phyloP scores from a whole-genome alignment of 2,329 filamentous ascomycete species.

The Mollisia scopiformis region DNA sequence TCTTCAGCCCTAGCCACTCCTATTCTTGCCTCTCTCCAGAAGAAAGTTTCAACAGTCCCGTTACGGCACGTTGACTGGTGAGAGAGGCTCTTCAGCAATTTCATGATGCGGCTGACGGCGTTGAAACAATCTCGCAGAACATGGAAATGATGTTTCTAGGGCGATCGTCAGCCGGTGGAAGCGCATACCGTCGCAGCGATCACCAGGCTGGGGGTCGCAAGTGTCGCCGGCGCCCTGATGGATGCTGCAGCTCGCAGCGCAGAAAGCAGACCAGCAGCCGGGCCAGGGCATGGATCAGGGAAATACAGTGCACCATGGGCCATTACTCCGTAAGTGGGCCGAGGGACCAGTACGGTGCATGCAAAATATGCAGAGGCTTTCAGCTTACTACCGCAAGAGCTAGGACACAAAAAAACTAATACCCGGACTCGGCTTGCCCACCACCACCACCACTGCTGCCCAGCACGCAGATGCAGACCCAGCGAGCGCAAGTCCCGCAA shows the following conservation, averaged over 20 bases:
- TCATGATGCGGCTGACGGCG: conserved; percentile 28
- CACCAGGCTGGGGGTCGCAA: background rate
- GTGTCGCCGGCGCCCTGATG: background rate
- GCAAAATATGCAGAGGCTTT: conserved; percentile 4
- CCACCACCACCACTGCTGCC: background rate
- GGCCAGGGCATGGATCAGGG: conserved; percentile 9
- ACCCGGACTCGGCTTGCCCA: conserved; percentile 3
- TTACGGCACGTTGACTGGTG: conserved; percentile 25
- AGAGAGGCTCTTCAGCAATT: conserved; percentile 25
- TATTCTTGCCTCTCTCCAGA: conserved; percentile 17
- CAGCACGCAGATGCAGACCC: background rate
- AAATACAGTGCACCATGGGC: background rate
- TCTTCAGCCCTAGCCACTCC: conserved; percentile 29
- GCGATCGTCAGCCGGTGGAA: conserved; percentile 17
- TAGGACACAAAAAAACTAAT: conserved; percentile 2
- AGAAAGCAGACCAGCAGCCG: no score
- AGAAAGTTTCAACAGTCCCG: conserved; percentile 18
- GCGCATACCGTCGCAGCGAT: conserved; percentile 11
- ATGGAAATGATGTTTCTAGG: conserved; percentile 24
- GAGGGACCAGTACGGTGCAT: conserved; percentile 1
- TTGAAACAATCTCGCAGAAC: conserved; percentile 27
- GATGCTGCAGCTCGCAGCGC: background rate
- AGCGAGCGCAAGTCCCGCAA: no score
- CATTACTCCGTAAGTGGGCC: conserved; percentile 1
- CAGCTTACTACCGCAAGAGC: conserved; percentile 4